Base-by-base conservation (phyloP, 2,329 filamentous ascomycete genomes). In the Colletotrichum caudatum region DNA sequence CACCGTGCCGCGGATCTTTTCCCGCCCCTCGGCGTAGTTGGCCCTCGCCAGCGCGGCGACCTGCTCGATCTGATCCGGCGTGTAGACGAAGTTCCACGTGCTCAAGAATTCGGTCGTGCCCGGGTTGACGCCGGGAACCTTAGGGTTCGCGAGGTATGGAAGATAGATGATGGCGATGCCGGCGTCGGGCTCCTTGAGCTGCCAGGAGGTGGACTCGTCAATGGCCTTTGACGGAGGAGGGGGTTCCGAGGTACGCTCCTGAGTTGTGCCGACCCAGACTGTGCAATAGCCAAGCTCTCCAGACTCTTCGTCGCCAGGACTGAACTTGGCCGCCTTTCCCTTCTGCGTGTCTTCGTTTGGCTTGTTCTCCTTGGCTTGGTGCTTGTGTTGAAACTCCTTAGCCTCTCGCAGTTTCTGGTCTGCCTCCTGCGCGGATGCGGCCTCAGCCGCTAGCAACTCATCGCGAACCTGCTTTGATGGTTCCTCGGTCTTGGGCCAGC, bases 41-140 rank as follows among this genome's bases (percentile, higher is more conserved):
- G 94, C 94, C 66, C 90, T 87, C 1, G 96, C 95, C 37, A 99
- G 87, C 6, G 88, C 86, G 2, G 97, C 92, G 0, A 97, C 94
- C 35, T 89, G 89, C 76, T 98, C 95, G 64, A 99, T 91, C 80
- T 99, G 92, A 69, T 96, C 91, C 0, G 94, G 92, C 2, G 93
- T 97, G 80, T 98, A 99, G 39, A 98, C 91, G 79, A 98, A 98
- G 79, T 99, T 99, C 96, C 96, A 99, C 0, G 96, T 99, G 75
- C 91, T 94, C 84, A 98, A 90, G 81, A 94, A 98, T 72, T 97
- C 94, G 64, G 90, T 93, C 2, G 88, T 89, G 33, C 91, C 90
- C 0, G 96, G 96, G 75, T 97, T 92, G n/a, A 98, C 92, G 54
- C 90, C 93, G 0, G 91, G 88, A 0, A 94, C 92, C 72, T 92